Percentiles rank a stretch among this genome's conserved stretches.
phyloP scores from a whole-genome alignment of 352 stramenopile species.

The Pythium angustatum region DNA sequence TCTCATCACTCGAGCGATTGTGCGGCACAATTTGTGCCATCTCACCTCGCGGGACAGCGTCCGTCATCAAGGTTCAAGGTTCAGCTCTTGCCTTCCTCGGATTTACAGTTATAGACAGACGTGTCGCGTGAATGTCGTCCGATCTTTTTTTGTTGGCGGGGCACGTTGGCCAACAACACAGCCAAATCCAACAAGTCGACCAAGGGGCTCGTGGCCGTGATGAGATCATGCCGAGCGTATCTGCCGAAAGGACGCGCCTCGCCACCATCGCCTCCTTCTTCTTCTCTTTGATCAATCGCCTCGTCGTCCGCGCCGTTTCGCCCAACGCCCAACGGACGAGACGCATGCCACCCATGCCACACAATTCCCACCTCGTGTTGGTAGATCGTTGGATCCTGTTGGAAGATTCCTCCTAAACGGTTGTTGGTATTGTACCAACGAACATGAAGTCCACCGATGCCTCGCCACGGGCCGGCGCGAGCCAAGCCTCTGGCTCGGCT shows the following conservation, averaged over 20 bases:
- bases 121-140: conserved; percentile 9
- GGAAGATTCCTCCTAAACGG: background rate
- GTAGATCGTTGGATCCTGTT: background rate
- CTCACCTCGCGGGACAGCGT: background rate
- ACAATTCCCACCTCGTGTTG: no score
- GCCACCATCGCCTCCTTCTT: background rate
- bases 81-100: background rate
- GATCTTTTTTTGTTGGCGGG: no score
- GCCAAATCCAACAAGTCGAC: no score
- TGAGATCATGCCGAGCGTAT: no score
- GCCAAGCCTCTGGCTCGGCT: conserved; percentile 10
- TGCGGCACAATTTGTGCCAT: no score
- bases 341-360: no score
- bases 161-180: no score
- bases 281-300: background rate
- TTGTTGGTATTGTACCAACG: no score
- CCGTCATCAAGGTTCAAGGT: background rate
- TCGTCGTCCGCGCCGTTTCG: background rate
- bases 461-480: conserved; percentile 12
- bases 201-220: no score
- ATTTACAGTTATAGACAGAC: background rate
- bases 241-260: background rate
- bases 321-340: background rate
- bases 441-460: conserved; percentile 8
- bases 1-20: background rate